phyloP scores from a whole-genome alignment of 2,329 filamentous ascomycete species.

The Colletotrichum sp. region DNA sequence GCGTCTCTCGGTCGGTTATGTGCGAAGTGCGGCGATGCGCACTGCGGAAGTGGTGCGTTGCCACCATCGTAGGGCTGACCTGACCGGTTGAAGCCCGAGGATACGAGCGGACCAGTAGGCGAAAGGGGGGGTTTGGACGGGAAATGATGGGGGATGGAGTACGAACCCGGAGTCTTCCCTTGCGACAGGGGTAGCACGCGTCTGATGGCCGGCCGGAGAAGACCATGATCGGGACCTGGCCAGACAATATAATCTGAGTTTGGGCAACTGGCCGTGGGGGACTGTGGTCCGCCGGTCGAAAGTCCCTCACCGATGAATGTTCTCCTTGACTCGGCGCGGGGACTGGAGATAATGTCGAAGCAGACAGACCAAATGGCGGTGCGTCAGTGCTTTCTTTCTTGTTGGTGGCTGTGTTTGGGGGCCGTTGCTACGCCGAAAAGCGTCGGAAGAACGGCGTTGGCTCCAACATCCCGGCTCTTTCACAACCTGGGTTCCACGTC shows the following conservation, averaged over 20 bases:
- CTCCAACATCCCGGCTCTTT: neutral
- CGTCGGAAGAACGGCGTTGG: neutral
- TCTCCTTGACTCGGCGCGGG: neutral
- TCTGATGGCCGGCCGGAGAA: constrained; percentile 32
- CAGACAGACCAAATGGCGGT: neutral
- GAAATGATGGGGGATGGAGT: neutral
- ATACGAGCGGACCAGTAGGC: constrained; percentile 7
- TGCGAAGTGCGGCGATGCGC: neutral
- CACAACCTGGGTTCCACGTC: neutral
- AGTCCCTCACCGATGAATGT: neutral
- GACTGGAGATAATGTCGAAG: neutral
- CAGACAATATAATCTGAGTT: neutral
- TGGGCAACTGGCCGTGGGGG: neutral
- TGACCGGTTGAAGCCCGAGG: neutral
- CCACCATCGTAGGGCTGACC: neutral
- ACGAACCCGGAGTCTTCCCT: constrained; percentile 28
- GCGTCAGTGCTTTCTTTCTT: neutral
- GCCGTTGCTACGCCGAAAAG: neutral
- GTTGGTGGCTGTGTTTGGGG: constrained; percentile 4
- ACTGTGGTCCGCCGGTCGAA: neutral
- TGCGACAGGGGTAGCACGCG: constrained; percentile 30
- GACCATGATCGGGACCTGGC: constrained; percentile 26
- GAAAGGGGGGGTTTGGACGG: neutral
- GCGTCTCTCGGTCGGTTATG: neutral
- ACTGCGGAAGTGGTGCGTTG: neutral